Conservation (phyloP, 2,329 filamentous ascomycete species). For the Didymella glomerata region DNA sequence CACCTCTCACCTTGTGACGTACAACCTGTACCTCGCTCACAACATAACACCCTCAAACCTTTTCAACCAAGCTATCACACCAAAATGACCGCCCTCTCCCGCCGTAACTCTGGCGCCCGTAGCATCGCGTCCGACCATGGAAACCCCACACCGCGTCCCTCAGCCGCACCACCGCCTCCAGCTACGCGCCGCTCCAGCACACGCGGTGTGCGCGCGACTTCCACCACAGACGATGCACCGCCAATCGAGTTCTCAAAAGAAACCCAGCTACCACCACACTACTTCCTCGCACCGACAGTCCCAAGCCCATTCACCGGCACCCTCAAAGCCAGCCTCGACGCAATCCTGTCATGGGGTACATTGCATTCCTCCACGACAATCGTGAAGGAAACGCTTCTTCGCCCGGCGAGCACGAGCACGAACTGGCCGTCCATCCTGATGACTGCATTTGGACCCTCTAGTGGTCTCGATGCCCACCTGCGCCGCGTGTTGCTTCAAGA, state of each 20-base stretch:
- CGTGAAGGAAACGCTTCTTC: slow-evolving; percentile 23
- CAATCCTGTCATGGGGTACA: slow-evolving; percentile 27
- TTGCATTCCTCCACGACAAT: not conserved
- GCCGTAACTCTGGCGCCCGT: slow-evolving; percentile 16
- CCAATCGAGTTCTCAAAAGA: not conserved
- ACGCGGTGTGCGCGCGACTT: slow-evolving; percentile 1
- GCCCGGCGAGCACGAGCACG: slow-evolving; percentile 11
- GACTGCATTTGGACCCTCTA: not conserved
- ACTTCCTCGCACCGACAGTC: slow-evolving; percentile 29
- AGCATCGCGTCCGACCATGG: slow-evolving; percentile 17
- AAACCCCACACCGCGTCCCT: slow-evolving; percentile 2
- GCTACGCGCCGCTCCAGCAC: not conserved
- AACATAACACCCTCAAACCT: not conserved
- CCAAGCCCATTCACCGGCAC: slow-evolving; percentile 38
- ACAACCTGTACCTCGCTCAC: not conserved
- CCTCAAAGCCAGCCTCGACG: slow-evolving; percentile 34
- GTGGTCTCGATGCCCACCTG: not conserved
- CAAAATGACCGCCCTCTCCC: slow-evolving; percentile 1
- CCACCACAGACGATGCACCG: not conserved
- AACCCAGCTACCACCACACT: slow-evolving; percentile 22
- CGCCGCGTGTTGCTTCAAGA: slow-evolving; percentile 24
- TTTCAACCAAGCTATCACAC: not conserved
- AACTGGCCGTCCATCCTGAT: slow-evolving; percentile 26
- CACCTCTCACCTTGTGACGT: slow-evolving; percentile 5
- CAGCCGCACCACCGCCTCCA: slow-evolving; percentile 1